These are phyloP conservation scores for Hypoxylon lienhwacheense DNA, from an alignment of 495 filamentous ascomycete genomes.

Conservation along the genomic window DNA sequence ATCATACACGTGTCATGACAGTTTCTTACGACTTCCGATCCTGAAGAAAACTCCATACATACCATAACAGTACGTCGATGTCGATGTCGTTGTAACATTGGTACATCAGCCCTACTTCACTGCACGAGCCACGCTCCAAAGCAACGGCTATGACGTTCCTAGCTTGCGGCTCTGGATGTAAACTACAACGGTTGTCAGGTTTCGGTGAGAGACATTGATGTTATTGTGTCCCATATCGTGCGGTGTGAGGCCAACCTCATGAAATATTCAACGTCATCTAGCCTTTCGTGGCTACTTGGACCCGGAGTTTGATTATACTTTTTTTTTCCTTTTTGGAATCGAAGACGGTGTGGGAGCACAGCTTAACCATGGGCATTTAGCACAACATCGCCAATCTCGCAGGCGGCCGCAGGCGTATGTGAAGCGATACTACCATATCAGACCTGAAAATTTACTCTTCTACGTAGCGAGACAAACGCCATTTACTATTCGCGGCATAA, in stretches of 20 bases:
- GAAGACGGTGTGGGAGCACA: conserved; percentile 14
- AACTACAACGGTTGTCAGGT: neutral
- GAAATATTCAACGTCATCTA: neutral
- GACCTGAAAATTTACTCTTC: neutral
- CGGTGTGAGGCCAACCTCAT: neutral
- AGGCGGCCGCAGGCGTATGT: conserved; percentile 26
- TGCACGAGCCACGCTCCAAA: neutral
- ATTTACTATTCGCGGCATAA: neutral
- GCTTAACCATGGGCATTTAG: conserved; percentile 10
- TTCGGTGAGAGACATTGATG: neutral
- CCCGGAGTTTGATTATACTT: neutral
- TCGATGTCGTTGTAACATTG: neutral
- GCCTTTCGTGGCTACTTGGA: neutral
- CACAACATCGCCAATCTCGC: conserved; percentile 38
- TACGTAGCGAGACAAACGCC: conserved; percentile 1
- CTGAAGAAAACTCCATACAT: too few species aligned
- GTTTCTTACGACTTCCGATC: too few species aligned
- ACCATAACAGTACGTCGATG: neutral
- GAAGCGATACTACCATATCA: conserved; percentile 3
- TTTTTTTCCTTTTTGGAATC: too few species aligned
- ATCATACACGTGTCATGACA: conserved; percentile 5
- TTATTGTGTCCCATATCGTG: neutral
- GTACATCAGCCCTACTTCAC: conserved; percentile 4
- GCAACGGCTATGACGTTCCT: neutral
- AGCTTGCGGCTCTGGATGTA: conserved; percentile 4